Conservation (phyloP, 768 basidiomycete species). For the Podaxis carcinomalis region DNA sequence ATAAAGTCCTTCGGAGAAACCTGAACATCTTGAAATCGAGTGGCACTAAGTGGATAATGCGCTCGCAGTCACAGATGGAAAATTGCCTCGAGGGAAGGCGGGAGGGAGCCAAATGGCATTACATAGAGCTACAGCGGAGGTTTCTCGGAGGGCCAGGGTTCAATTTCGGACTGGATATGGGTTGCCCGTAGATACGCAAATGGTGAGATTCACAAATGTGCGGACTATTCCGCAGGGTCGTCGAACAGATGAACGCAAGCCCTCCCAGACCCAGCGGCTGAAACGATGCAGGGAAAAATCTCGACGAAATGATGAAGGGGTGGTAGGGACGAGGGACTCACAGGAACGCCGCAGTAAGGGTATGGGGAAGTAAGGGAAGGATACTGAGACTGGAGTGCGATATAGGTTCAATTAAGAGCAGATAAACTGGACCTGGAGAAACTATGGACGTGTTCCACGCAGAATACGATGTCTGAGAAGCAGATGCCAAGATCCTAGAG, state of each 20-base stretch:
- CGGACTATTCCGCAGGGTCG: slow-evolving; percentile 11
- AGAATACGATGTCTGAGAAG: background rate
- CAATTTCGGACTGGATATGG: slow-evolving; percentile 15
- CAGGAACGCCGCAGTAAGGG: background rate
- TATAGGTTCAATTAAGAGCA: background rate
- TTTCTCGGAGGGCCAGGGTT: slow-evolving; percentile 17
- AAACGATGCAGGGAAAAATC: slow-evolving; percentile 4
- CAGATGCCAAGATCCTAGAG: slow-evolving; percentile 4
- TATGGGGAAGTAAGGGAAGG: background rate
- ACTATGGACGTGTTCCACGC: background rate
- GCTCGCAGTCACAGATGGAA: slow-evolving; percentile 3
- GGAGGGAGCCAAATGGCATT: slow-evolving; percentile 3
- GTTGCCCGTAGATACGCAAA: slow-evolving; percentile 4
- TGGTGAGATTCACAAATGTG: background rate
- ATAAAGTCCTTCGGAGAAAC: slow-evolving; percentile 4
- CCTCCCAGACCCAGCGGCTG: slow-evolving; percentile 12
- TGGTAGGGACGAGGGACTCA: slow-evolving; percentile 11
- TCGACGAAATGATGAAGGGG: background rate
- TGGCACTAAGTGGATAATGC: background rate
- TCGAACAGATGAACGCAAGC: background rate
- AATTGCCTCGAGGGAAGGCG: background rate
- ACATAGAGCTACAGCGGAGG: slow-evolving; percentile 10
- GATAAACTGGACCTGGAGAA: background rate
- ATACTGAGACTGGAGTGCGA: background rate
- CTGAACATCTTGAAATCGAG: background rate